Conservation (phyloP, 768 basidiomycete species). For the Chalciporus pseudorubinellus region DNA sequence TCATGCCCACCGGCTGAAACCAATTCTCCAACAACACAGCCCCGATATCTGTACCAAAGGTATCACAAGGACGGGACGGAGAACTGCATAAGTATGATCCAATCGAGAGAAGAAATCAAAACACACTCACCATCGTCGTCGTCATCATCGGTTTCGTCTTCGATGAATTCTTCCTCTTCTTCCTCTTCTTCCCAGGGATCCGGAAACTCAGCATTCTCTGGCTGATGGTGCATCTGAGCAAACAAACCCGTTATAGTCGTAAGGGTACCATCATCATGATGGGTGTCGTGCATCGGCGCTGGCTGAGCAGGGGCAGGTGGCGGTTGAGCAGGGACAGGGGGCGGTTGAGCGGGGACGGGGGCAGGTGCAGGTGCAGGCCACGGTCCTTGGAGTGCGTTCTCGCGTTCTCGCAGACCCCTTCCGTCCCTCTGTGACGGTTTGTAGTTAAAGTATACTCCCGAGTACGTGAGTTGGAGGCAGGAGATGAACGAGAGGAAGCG, state of each 20-base stretch:
- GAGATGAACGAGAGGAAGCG: slow-evolving; percentile 32
- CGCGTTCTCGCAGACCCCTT: background rate
- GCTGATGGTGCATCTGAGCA: background rate
- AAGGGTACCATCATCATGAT: too few relatives aligned
- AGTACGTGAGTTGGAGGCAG: slow-evolving; percentile 56
- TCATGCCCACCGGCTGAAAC: slow-evolving; percentile 18
- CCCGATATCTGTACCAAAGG: slow-evolving; percentile 15
- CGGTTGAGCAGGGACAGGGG: background rate
- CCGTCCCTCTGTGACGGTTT: slow-evolving; percentile 4
- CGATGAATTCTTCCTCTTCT: slow-evolving; percentile 2
- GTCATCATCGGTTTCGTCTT: slow-evolving; percentile 1
- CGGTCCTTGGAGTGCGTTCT: too few relatives aligned
- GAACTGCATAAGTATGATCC: too few relatives aligned
- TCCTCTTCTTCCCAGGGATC: slow-evolving; percentile 10
- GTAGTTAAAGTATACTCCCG: slow-evolving; percentile 48
- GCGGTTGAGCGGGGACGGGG: background rate
- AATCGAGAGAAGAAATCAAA: background rate
- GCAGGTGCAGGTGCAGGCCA: too few relatives aligned
- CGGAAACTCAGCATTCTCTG: slow-evolving; percentile 1
- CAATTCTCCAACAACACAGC: slow-evolving; percentile 21
- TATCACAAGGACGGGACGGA: too few relatives aligned
- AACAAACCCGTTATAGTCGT: too few relatives aligned
- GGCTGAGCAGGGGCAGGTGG: background rate
- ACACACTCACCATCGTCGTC: slow-evolving; percentile 13
- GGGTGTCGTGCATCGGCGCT: too few relatives aligned